Base-by-base conservation (phyloP, 768 basidiomycete genomes). In the Floccularia luteovirens region DNA sequence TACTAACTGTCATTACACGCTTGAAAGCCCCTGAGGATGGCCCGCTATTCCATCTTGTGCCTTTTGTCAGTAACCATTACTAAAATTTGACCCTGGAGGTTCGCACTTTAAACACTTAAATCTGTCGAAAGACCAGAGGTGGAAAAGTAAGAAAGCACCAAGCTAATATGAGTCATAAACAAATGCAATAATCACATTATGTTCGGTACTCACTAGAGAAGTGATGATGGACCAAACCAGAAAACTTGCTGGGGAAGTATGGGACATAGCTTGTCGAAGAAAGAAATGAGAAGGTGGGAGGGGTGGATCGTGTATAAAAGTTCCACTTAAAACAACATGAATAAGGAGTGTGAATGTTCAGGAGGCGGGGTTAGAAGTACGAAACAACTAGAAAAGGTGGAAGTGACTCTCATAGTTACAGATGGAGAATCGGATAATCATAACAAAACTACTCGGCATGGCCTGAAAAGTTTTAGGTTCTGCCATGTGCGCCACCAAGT, bases 1-100 rank as follows among this genome's bases (percentile, higher is more conserved):
- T n/a, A 56, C 75, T 41, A 44, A 88, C 86, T 25, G 84, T 90
- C 88, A 90, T 90, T 54, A 90, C 52, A 20, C 89, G 76, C 58
- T 87, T 90, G 63, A 90, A 90, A 2, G 82, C 72, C n/a, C 83
- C 84, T 12, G 78, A 71, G 43, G 75, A 58, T 2, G 72, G 69
- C 1, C 79, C 82, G 21, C 70, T 73, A 50, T 79, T 75, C 82
- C 83, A 87, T 54, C 84, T 86, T 14, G 8, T 19, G 7, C 16
- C n/a, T 14, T 8, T 7, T 7, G 16, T 34, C n/a, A 34, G 43
- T 19, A 34, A 39, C 24, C n/a, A 19, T 16, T 24, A 19, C n/a
- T 21, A 22, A 44, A 12, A 43, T 24, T 6, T 13, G 22, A 30
- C 24, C 10, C 16, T 37, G 38, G 19, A 35, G 22, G 5, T 5